phyloP scores from a whole-genome alignment of 306 rosid genomes.

The Potentilla sterilis region DNA sequence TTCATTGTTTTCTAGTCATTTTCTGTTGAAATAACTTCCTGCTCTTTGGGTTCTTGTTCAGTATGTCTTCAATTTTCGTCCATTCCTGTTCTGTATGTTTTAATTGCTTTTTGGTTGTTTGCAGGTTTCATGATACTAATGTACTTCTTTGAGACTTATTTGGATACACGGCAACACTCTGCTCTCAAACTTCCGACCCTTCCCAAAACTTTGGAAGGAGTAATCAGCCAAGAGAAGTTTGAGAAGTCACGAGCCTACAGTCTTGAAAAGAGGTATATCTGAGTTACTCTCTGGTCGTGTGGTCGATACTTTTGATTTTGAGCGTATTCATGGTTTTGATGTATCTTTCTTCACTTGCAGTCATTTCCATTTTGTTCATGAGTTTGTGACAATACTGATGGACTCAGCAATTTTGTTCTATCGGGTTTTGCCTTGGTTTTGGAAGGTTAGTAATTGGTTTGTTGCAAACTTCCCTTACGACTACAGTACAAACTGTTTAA shows the following conservation, averaged over 20 bases:
- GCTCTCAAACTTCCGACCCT: slow-evolving; percentile 83
- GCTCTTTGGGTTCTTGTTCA: background rate
- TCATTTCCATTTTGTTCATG: slow-evolving; percentile 85
- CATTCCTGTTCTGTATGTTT: background rate
- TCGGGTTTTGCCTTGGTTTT: slow-evolving; percentile 87
- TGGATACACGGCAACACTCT: slow-evolving; percentile 85
- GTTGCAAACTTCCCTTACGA: too few species aligned
- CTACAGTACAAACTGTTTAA: too few species aligned
- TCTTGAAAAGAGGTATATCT: slow-evolving; percentile 83
- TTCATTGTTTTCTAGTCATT: background rate
- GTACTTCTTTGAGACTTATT: slow-evolving; percentile 83
- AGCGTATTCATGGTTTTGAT: background rate
- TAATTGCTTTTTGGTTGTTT: background rate
- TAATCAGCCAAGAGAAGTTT: slow-evolving; percentile 91
- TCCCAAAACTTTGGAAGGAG: slow-evolving; percentile 87
- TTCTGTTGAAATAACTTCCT: background rate
- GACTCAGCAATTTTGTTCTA: slow-evolving; percentile 75
- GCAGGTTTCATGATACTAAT: slow-evolving; percentile 88
- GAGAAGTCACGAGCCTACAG: slow-evolving; percentile 87
- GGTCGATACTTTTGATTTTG: background rate
- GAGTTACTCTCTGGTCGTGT: background rate
- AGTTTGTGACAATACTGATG: slow-evolving; percentile 80
- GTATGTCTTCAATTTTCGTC: background rate
- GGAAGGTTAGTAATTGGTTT: slow-evolving; percentile 71
- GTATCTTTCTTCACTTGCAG: slow-evolving; percentile 45